phyloP scores from a whole-genome alignment of 2,329 filamentous ascomycete genomes.

The Xylaria sp. region DNA sequence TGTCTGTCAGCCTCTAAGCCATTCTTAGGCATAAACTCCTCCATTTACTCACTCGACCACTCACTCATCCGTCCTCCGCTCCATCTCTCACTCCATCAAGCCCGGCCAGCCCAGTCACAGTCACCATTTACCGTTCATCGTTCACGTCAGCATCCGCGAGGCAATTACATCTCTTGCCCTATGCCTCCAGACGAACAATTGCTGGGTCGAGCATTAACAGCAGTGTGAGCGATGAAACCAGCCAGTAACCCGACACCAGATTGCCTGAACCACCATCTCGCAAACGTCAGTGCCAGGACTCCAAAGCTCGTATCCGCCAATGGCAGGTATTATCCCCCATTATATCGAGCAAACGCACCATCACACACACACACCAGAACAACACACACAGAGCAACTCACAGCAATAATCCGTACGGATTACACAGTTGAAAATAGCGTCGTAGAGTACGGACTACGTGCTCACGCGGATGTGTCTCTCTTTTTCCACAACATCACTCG shows the following conservation, averaged over 20 bases:
- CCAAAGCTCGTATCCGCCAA: slow-evolving; percentile 11
- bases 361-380: not conserved
- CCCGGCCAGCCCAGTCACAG: no score
- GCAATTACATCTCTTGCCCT: slow-evolving; percentile 14
- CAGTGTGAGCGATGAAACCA: not conserved
- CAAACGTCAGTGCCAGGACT: not conserved
- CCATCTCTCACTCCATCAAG: no score
- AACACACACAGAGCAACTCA: not conserved
- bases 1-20: slow-evolving; percentile 1
- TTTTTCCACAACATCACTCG: no score
- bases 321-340: not conserved
- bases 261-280: not conserved
- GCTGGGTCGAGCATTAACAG: not conserved
- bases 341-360: not conserved
- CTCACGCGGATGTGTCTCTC: no score
- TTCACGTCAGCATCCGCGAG: slow-evolving; percentile 12
- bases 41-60: not conserved
- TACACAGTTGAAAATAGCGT: no score
- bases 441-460: no score
- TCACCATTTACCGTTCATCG: no score
- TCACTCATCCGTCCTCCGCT: not conserved
- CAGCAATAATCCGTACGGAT: no score
- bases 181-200: not conserved
- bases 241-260: not conserved
- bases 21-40: slow-evolving; percentile 1